Evolutionary conservation across 1,284 basidiomycete species (phyloP).

Genomic region (Ceratobasidium sp.): DNA sequence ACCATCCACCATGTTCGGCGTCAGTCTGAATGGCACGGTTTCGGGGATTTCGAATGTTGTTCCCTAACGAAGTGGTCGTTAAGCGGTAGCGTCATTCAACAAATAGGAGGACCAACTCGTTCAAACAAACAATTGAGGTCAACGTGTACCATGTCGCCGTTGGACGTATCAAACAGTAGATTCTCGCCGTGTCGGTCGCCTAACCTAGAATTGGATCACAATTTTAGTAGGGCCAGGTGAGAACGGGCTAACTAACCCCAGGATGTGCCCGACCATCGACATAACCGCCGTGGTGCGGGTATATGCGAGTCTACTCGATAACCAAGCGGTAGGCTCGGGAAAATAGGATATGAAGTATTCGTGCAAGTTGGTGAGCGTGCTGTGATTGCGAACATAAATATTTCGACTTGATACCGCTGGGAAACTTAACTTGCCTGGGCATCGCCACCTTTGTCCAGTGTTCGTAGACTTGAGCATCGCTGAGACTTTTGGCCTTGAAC

Average conservation of each 20-base stretch:
- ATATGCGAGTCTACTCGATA: constrained; percentile 88
- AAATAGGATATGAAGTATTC: constrained; percentile 99
- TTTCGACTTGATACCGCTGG: constrained; percentile 56
- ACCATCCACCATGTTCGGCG: constrained; percentile 94
- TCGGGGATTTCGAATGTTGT: constrained; percentile 92
- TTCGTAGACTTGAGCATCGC: constrained; percentile 31
- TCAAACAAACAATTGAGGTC: constrained; percentile 99
- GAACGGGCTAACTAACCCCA: constrained; percentile 76
- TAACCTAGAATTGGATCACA: constrained; percentile 68
- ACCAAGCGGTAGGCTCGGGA: constrained; percentile 96
- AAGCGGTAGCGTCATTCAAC: background rate
- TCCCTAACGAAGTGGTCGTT: constrained; percentile 66
- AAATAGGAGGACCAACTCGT: constrained; percentile 66
- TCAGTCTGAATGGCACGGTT: constrained; percentile 94
- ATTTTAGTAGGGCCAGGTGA: constrained; percentile 25
- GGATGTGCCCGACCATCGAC: constrained; percentile 98
- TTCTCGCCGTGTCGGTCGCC: constrained; percentile 99
- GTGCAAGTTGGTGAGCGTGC: constrained; percentile 69
- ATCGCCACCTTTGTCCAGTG: constrained; percentile 58
- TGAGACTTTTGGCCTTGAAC: constrained; percentile 25
- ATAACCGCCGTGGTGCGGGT: constrained; percentile 95
- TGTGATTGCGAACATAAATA: constrained; percentile 65
- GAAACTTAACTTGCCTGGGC: constrained; percentile 61
- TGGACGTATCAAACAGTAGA: constrained; percentile 90
- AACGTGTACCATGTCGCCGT: constrained; percentile 95